Evolutionary conservation across 257 asterid genomes (phyloP), one percentile per base, ranked within the genome.

Genomic region (Solanum gracilifrons): DNA sequence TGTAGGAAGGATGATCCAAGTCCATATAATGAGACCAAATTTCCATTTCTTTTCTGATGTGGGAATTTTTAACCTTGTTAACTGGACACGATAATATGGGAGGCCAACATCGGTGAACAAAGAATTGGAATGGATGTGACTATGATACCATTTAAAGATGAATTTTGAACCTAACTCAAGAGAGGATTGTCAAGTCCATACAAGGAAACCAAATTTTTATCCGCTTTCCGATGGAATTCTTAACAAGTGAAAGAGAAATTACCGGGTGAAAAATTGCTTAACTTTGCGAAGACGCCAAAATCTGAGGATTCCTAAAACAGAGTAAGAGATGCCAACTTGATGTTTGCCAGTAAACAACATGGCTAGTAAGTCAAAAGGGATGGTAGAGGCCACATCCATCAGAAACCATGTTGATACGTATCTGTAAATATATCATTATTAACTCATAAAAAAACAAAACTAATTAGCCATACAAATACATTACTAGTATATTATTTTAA

Each of bases 261-360:
- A 95, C 99, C 99, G 93, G 31, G 97, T 95, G 80, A 95, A 96
- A 89, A 95, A 96, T 60, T 66, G 88, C 92, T 93, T 94, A 88
- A 95, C 96, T 23, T 98, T 94, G 12, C 98, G 94, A 75, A 96
- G 98, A 82, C 99, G 99, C 99, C 99, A 96, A 39, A 96, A 92
- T 80, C 99, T 62, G 48, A 96, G 95, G 95, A 96, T 83, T 25
- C 98, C 98, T 25, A 95, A 87, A 72, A 95, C 85, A 75, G 98
- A 94, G 85, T 88, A 95, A 15, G 98, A 85, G 89, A 96, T 88
- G 5, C 93, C 94, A 3, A 76, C 76, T 2, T 95, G 95, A 74
- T 90, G 98, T 85, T 93, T 92, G 77, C 96, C 94, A 2, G 98
- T 88, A n/a, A 95, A 39, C 13, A 96, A 71, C 92, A 92, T 92